Percentiles rank a stretch among this genome's conserved stretches.
Conservation (phyloP, 2,329 filamentous ascomycete species). For the Daldinia sp. region DNA sequence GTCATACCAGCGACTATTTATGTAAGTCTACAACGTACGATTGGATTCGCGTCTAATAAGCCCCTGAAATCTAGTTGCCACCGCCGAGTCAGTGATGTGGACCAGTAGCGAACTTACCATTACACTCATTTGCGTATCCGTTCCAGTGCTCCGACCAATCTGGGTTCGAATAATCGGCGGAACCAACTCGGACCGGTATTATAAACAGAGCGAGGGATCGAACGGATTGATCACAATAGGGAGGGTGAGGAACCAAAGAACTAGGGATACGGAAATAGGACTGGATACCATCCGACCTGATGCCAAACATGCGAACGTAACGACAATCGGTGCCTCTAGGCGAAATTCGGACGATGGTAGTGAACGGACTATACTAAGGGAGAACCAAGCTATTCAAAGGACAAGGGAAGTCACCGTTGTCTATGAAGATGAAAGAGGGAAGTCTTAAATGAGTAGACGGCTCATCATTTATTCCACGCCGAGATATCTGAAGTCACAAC, state of each 20-base stretch:
- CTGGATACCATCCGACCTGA: slow-evolving; percentile 20
- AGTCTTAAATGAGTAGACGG: background rate
- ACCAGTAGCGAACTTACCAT: slow-evolving; percentile 32
- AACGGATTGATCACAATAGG: slow-evolving; percentile 18
- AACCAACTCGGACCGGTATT: slow-evolving; percentile 10
- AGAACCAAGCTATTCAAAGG: slow-evolving; percentile 15
- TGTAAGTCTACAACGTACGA: slow-evolving; percentile 14
- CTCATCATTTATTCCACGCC: background rate
- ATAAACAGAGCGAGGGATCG: slow-evolving; percentile 19
- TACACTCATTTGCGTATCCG: slow-evolving; percentile 32
- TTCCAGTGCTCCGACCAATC: slow-evolving; percentile 37
- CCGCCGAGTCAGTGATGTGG: slow-evolving; percentile 32
- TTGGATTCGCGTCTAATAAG: background rate
- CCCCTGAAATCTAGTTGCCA: slow-evolving; percentile 13
- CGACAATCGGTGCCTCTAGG: slow-evolving; percentile 11
- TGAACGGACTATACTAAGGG: slow-evolving; percentile 16
- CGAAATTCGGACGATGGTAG: slow-evolving; percentile 8
- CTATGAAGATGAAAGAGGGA: background rate
- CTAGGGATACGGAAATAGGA: slow-evolving; percentile 5
- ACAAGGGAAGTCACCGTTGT: slow-evolving; percentile 23
- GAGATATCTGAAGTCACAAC: background rate
- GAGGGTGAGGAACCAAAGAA: slow-evolving; percentile 4
- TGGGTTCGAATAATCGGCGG: slow-evolving; percentile 15
- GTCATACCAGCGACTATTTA: slow-evolving; percentile 23
- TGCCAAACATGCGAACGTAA: slow-evolving; percentile 11